phyloP scores from a whole-genome alignment of 1,284 basidiomycete species.

The Rhodotorula sp. region DNA sequence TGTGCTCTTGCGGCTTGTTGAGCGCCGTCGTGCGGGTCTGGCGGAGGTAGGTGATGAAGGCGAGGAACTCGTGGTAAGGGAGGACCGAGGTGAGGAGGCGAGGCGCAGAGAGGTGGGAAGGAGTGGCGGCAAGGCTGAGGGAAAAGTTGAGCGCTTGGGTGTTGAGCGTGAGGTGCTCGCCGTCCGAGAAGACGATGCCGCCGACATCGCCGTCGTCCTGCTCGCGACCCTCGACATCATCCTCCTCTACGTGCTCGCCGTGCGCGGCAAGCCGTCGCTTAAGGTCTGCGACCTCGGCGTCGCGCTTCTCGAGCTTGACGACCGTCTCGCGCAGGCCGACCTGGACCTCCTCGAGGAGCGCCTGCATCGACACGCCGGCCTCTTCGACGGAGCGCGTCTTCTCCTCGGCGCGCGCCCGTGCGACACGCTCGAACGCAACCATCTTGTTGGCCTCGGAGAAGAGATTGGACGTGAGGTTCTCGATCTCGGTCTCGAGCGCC shows the following conservation, averaged over 20 bases:
- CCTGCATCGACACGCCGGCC: slow-evolving; percentile 38
- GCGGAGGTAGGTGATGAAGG: slow-evolving; percentile 79
- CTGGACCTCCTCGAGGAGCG: slow-evolving; percentile 39
- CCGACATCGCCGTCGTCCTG: slow-evolving; percentile 14
- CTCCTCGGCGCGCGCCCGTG: slow-evolving; percentile 71
- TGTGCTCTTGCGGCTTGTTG: slow-evolving; percentile 21
- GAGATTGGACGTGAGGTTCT: slow-evolving; percentile 81
- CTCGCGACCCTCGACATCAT: slow-evolving; percentile 11
- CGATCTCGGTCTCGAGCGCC: slow-evolving; percentile 71
- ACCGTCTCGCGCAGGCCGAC: slow-evolving; percentile 38
- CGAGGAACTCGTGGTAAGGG: slow-evolving; percentile 82
- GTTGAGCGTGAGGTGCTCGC: slow-evolving; percentile 31
- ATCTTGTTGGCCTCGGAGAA: slow-evolving; percentile 55
- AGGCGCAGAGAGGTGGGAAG: slow-evolving; percentile 22
- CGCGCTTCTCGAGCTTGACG: slow-evolving; percentile 32
- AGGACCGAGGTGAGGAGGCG: slow-evolving; percentile 49
- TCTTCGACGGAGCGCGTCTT: slow-evolving; percentile 77
- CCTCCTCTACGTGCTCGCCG: slow-evolving; percentile 25
- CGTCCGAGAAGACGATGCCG: slow-evolving; percentile 32
- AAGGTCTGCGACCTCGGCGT: slow-evolving; percentile 31
- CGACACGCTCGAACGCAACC: slow-evolving; percentile 81
- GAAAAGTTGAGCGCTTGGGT: neutral
- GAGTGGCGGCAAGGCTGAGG: neutral
- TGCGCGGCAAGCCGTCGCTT: slow-evolving; percentile 22
- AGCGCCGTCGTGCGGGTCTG: slow-evolving; percentile 62